Base-by-base conservation (phyloP, 257 asterid species). In the Jaltomata sinuosa region DNA sequence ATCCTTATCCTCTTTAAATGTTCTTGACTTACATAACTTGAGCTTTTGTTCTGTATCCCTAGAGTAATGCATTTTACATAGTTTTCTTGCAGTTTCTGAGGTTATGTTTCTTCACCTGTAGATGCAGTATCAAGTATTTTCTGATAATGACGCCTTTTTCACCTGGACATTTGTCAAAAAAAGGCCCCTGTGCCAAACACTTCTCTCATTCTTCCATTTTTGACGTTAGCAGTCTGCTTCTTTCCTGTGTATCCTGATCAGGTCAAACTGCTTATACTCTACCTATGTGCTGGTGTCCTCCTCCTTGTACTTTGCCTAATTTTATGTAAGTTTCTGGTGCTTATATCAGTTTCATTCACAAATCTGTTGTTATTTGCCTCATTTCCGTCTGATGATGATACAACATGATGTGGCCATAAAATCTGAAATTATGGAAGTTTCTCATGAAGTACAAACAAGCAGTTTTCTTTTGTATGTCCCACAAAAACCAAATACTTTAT, bases 191-290 rank as follows among this genome's bases (percentile, higher is more conserved):
- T 96, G 99, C 97, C 98, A 96, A 86, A 92, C 95, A 6, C 97
- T 96, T 61, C 98, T 96, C 87, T 94, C 99, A 64, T 96, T 96
- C 88, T 92, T 92, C 88, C 99, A 59, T 90, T 96, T 80, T 88
- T 96, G 91, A 96, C 98, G 29, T 84, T 96, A 69, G 99, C 99
- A 74, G 93, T 96, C 89, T 93, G 97, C 90, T 89, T 96, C 90
- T 96, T 94, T 89, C 98, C 98, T 85, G 93, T 94, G 81, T 96
- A 96, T 91, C 99, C 99, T 29, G 94, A 94, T 86, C 89, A 88
- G 83, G 93, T 93, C 93, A 96, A 94, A 93, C 90, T 94, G 65
- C 81, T 93, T 83, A 93, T 96, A 83, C 98, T 96, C 89, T 96
- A 94, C 94, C 83, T 91, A 55, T 94, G 98, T 82, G 98, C 99